These are phyloP conservation scores for Annulohypoxylon moriforme DNA, from an alignment of 495 filamentous ascomycete species.

Conservation along the genomic window DNA sequence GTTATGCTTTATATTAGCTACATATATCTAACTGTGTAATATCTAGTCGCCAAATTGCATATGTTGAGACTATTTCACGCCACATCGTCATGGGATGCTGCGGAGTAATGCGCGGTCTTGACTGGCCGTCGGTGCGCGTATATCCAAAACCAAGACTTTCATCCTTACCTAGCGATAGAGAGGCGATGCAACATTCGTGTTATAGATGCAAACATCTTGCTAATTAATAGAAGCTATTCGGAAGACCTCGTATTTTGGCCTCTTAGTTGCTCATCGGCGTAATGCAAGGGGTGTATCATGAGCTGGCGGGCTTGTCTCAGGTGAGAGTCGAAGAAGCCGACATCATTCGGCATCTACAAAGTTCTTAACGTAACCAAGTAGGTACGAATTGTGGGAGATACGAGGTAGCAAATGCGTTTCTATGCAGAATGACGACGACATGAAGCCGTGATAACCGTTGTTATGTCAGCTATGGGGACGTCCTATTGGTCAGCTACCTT, in stretches of 20 bases:
- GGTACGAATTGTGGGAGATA: not conserved
- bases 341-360: not conserved
- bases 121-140: not conserved
- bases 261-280: not conserved
- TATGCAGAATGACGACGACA: not conserved
- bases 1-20: not conserved
- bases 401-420: not conserved
- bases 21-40: not conserved
- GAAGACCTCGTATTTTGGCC: not conserved
- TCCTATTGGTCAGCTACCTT: not conserved
- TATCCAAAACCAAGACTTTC: not conserved
- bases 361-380: not conserved
- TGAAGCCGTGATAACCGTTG: slow-evolving; percentile 15
- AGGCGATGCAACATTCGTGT: not conserved
- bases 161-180: no score
- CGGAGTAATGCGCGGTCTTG: not conserved
- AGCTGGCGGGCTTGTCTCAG: not conserved
- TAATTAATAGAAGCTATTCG: not conserved
- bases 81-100: not conserved
- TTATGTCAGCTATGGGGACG: not conserved
- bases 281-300: not conserved
- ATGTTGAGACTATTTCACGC: not conserved
- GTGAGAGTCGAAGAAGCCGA: not conserved
- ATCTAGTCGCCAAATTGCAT: not conserved
- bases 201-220: not conserved